phyloP scores from a whole-genome alignment of 495 filamentous ascomycete species.

The Parathielavia hyrcaniae region DNA sequence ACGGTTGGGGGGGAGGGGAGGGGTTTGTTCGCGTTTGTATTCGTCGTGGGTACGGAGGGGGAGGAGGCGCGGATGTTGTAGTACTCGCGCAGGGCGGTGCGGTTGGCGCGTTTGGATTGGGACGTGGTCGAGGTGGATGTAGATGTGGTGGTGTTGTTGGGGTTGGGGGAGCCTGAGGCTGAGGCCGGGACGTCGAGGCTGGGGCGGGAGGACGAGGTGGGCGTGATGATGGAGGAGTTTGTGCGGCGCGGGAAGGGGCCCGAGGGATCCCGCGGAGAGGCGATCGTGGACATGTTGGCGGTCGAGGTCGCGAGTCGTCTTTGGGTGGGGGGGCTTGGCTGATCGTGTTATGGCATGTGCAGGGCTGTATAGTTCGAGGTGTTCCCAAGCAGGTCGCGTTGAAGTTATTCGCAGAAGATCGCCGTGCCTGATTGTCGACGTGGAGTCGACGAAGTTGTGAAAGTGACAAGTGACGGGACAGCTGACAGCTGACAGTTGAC shows the following conservation, averaged over 20 bases:
- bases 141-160: constrained; percentile 31
- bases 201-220: constrained; percentile 65
- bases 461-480: neutral
- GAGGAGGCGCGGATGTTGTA: constrained; percentile 57
- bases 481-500: constrained; percentile 1
- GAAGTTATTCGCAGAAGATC: too few species aligned
- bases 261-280: constrained; percentile 57
- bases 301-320: neutral
- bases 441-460: neutral
- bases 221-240: constrained; percentile 41
- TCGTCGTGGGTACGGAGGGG: neutral
- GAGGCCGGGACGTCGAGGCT: constrained; percentile 62
- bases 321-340: neutral
- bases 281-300: constrained; percentile 65
- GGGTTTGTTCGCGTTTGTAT: constrained; percentile 13
- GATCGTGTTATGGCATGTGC: neutral
- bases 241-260: constrained; percentile 35
- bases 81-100: constrained; percentile 85
- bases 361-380: neutral
- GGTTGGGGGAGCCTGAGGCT: constrained; percentile 46
- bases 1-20: constrained; percentile 32
- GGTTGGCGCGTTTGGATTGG: constrained; percentile 42
- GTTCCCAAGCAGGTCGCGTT: too few species aligned
- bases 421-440: too few species aligned
- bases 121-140: constrained; percentile 42